phyloP scores from a whole-genome alignment of 176 grass and related monocot species.

The Avena sativa region DNA sequence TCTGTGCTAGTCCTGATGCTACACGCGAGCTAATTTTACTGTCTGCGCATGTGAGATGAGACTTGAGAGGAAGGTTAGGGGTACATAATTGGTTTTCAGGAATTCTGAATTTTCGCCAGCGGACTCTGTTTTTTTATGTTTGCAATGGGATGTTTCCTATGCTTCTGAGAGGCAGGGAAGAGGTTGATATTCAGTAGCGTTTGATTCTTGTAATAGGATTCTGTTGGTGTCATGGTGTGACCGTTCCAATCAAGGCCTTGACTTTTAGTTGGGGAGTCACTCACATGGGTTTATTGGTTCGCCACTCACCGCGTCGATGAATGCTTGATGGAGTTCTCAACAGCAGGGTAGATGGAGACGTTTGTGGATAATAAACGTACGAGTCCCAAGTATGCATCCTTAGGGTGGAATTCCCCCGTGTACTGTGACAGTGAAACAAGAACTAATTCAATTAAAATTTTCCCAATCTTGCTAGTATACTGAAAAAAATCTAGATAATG shows the following conservation, averaged over 20 bases:
- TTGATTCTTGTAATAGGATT: not conserved
- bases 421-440: not conserved
- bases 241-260: not conserved
- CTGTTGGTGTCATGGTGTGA: not conserved
- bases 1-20: not conserved
- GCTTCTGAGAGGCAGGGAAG: constrained; percentile 1
- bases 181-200: not conserved
- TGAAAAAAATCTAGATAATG: not conserved
- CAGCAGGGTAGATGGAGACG: constrained; percentile 10
- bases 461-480: not conserved
- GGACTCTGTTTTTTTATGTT: not conserved
- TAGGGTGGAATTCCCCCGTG: not conserved
- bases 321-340: constrained; percentile 16
- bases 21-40: not conserved
- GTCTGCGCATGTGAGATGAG: not conserved
- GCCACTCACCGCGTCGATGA: not conserved
- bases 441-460: not conserved
- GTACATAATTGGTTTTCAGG: not conserved
- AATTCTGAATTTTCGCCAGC: not conserved
- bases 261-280: not conserved
- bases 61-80: not conserved
- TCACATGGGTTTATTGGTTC: not conserved
- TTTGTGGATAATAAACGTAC: constrained; percentile 12
- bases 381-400: not conserved
- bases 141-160: not conserved